Conservation (phyloP, 257 asterid genomes). For the Solanum lycopersicoides region DNA sequence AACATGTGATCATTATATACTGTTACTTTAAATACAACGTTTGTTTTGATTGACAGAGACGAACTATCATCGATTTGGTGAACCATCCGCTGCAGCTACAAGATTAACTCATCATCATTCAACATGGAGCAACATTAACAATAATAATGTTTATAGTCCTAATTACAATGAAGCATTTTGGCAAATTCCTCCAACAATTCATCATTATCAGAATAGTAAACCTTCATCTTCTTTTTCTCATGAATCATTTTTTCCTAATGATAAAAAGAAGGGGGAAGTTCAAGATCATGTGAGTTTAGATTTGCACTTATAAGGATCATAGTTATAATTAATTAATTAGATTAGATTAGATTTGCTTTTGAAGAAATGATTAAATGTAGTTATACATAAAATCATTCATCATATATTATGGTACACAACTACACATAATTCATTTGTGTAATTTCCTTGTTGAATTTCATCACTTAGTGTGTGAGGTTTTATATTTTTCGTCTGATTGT, state of each 20-base stretch:
- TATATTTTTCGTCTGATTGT: not conserved
- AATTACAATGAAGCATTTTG: slow-evolving; percentile 48
- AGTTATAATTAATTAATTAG: not conserved
- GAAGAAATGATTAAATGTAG: not conserved
- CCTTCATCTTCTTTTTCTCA: not conserved
- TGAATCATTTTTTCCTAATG: not conserved
- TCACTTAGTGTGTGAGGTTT: not conserved
- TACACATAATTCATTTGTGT: not conserved
- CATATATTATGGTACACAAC: not conserved
- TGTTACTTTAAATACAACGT: not conserved
- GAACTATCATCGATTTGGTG: slow-evolving; percentile 29
- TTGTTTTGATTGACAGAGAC: slow-evolving; percentile 3
- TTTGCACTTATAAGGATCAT: slow-evolving; percentile 37
- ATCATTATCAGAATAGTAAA: not conserved
- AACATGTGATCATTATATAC: not conserved
- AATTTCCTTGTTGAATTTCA: not conserved
- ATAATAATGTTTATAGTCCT: not conserved
- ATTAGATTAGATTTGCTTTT: not conserved
- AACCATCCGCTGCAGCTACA: slow-evolving; percentile 1
- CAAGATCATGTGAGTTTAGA: slow-evolving; percentile 84
- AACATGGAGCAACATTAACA: slow-evolving; percentile 10
- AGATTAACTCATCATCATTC: slow-evolving; percentile 6
- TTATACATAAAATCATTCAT: not conserved
- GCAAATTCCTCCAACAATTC: slow-evolving; percentile 25
- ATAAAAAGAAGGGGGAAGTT: slow-evolving; percentile 25